Evolutionary conservation across 805 yeast species (phyloP).

Genomic region (Metschnikowia hibisci): DNA sequence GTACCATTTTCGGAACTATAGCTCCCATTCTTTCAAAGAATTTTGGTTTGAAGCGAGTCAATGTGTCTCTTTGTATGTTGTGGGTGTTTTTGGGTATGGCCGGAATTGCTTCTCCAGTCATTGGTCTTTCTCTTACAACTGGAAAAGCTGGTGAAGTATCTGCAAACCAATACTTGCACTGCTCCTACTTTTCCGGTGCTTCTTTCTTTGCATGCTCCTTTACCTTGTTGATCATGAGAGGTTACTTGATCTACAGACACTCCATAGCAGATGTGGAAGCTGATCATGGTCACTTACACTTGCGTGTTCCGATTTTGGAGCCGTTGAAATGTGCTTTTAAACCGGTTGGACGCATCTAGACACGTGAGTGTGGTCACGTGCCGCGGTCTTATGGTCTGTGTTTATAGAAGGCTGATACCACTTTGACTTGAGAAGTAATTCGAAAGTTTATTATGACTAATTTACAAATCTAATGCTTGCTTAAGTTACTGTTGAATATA

Average conservation of each 20-base stretch:
- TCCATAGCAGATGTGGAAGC: conserved; percentile 11
- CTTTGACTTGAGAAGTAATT: too few relatives aligned
- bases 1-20: conserved; percentile 54
- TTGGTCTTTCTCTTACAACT: conserved; percentile 50
- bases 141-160: conserved; percentile 22
- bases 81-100: conserved; percentile 51
- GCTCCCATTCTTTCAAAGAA: conserved; percentile 50
- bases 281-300: conserved; percentile 18
- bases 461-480: too few relatives aligned
- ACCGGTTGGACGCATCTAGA: conserved; percentile 6
- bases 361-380: not conserved
- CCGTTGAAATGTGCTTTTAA: conserved; percentile 12
- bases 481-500: too few relatives aligned
- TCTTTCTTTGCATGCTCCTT: conserved; percentile 46
- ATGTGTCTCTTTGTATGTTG: conserved; percentile 46
- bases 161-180: conserved; percentile 48
- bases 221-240: conserved; percentile 45
- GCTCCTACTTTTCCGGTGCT: conserved; percentile 59
- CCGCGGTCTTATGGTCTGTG: not conserved
- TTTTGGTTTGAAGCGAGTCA: conserved; percentile 51
- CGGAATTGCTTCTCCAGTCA: conserved; percentile 56
- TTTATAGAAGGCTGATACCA: not conserved
- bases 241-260: conserved; percentile 53
- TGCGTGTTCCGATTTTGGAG: conserved; percentile 13
- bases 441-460: too few relatives aligned